Percentiles rank a stretch among this genome's conserved stretches.
phyloP scores from a whole-genome alignment of 495 filamentous ascomycete species.

The Podospora australis region DNA sequence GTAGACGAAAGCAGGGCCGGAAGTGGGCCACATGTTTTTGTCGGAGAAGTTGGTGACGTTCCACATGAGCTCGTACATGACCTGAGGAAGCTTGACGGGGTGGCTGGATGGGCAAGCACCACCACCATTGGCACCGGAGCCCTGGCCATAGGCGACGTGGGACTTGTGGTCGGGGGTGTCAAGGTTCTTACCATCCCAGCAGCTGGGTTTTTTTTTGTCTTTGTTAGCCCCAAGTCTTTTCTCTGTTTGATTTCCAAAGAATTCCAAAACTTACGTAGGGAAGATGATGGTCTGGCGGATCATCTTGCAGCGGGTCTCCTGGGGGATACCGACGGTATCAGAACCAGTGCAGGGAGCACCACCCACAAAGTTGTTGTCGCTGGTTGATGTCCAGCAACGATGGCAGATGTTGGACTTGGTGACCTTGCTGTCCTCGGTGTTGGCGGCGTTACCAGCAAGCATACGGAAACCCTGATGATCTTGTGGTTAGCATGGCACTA shows the following conservation, averaged over 20 bases:
- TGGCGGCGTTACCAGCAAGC: conserved; percentile 44
- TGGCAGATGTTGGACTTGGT: conserved; percentile 50
- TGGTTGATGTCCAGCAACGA: conserved; percentile 46
- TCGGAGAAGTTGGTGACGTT: conserved; percentile 50
- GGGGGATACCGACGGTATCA: conserved; percentile 54
- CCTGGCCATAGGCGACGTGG: conserved; percentile 54
- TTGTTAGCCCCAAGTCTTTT: conserved; percentile 11
- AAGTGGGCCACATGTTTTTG: conserved; percentile 48
- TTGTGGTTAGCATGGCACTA: conserved; percentile 39
- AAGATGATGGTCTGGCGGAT: conserved; percentile 58
- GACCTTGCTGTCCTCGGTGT: conserved; percentile 43
- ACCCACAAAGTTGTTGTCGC: conserved; percentile 40
- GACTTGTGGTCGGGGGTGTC: conserved; percentile 58
- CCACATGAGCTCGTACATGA: conserved; percentile 69
- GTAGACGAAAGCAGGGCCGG: conserved; percentile 49
- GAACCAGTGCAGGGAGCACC: conserved; percentile 41
- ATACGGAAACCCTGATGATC: conserved; percentile 49
- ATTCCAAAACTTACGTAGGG: conserved; percentile 42
- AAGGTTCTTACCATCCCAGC: conserved; percentile 50
- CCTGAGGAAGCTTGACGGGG: conserved; percentile 56
- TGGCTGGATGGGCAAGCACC: conserved; percentile 55
- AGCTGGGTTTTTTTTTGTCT: too few species aligned
- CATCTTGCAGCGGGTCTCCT: conserved; percentile 45
- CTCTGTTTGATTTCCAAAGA: not conserved
- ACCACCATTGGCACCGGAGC: conserved; percentile 42